These are phyloP conservation scores for Exutisphaerella laricina DNA, from an alignment of 2,329 filamentous ascomycete species.

Conservation along the genomic window DNA sequence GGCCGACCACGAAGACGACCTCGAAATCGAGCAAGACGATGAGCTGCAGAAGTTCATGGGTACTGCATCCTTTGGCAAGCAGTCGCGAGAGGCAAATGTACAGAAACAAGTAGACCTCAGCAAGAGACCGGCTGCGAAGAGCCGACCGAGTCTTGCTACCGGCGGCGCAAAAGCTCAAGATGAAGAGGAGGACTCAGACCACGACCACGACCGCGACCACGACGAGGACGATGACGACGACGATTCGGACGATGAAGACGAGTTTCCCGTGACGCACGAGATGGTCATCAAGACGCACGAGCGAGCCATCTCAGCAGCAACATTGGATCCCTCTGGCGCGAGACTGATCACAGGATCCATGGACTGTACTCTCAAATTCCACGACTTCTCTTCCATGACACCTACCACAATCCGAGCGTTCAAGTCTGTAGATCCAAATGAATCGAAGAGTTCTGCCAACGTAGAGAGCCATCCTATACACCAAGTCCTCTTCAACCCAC, in stretches of 20 bases:
- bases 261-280: slow-evolving; percentile 89
- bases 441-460: slow-evolving; percentile 64
- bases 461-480: slow-evolving; percentile 85
- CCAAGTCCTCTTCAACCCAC: slow-evolving; percentile 77
- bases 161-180: neutral
- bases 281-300: slow-evolving; percentile 90
- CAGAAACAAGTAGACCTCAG: slow-evolving; percentile 75
- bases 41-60: slow-evolving; percentile 74
- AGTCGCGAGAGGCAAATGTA: slow-evolving; percentile 65
- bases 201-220: slow-evolving; percentile 36
- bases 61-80: slow-evolving; percentile 77
- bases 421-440: slow-evolving; percentile 81
- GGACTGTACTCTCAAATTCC: slow-evolving; percentile 85
- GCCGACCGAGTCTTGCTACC: slow-evolving; percentile 2
- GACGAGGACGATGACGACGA: slow-evolving; percentile 55
- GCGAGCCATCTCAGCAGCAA: slow-evolving; percentile 74
- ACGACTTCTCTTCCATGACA: slow-evolving; percentile 94
- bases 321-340: slow-evolving; percentile 77
- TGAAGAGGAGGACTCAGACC: slow-evolving; percentile 43
- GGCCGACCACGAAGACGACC: slow-evolving; percentile 23
- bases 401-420: slow-evolving; percentile 91
- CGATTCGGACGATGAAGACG: slow-evolving; percentile 68
- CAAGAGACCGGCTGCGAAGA: slow-evolving; percentile 52
- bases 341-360: slow-evolving; percentile 84
- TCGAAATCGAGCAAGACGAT: slow-evolving; percentile 49